Base-by-base conservation (phyloP, 1,284 basidiomycete species). In the Rhodotorula sp. region DNA sequence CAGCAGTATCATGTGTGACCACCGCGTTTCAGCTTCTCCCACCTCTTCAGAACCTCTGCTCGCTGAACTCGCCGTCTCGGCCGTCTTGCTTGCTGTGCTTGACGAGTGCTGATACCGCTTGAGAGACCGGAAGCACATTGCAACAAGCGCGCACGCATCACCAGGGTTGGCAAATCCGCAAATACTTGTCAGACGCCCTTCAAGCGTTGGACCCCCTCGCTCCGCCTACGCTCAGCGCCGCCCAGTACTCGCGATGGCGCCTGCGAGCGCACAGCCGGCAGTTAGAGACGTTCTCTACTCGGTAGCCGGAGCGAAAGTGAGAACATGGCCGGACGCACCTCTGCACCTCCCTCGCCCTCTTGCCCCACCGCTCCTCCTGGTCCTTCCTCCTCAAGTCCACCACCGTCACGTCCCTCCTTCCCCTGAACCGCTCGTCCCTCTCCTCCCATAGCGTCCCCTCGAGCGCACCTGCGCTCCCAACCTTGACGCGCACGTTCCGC, bases 391-490 rank as follows among this genome's bases (percentile, higher is more conserved):
- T 19, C 53, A 44, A 9, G 19, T 62, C 50, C 2, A 67, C 19
- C 6, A 67, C 53, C 36, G 53, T 55, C 19, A 67, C 59, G 37
- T 61, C 59, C 46, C 44, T 46, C 46, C 46, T 56, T 17, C 34
- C 13, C 60, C 36, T 55, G 2, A 27, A 67, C n/a, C 39, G 29
- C 39, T 51, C 57, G 9, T 60, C 57, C 53, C 36, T 67, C 48
- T 67, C 66, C 66, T 67, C 66, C 19, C 64, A 44, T 36, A 69
- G n/a, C 41, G 67, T 68, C n/a, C 46, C 67, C 34, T 68, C 67
- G 32, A 68, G 57, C 32, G 29, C 15, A 2, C 61, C 61, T 3
- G 3, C 21, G 34, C 25, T 25, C 15, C 48, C 46, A 3, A 9
- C 10, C 56, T 68, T 68, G 32, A 64, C 41, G 5, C 67, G 55